Percentiles rank a stretch among this genome's conserved stretches.
These are phyloP conservation scores for Trichoderma endophyticum DNA, from an alignment of 2,329 filamentous ascomycete species.

Conservation along the genomic window DNA sequence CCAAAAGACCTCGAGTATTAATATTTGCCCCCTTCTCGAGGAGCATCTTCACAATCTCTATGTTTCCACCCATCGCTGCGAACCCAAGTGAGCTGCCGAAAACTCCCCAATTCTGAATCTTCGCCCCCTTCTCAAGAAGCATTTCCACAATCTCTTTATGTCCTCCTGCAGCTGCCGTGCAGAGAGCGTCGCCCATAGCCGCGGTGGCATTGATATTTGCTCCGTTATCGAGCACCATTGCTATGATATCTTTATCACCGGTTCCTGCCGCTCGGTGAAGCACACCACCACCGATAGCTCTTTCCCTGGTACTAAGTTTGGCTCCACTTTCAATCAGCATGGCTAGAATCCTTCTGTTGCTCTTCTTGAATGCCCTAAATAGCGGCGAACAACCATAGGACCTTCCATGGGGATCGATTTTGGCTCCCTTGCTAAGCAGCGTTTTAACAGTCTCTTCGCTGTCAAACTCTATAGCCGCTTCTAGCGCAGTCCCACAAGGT, in stretches of 20 bases:
- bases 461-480: not conserved
- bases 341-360: not conserved
- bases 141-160: not conserved
- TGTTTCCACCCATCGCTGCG: not conserved
- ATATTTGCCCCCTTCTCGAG: not conserved
- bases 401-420: not conserved
- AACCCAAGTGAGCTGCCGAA: not conserved
- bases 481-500: not conserved
- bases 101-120: not conserved
- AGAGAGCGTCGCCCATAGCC: no score
- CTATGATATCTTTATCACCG: not conserved
- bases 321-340: not conserved
- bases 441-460: not conserved
- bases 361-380: not conserved
- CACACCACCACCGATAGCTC: accelerated
- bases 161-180: accelerated
- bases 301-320: not conserved
- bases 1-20: not conserved
- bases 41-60: not conserved
- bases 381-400: not conserved
- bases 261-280: not conserved
- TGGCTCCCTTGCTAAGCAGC: not conserved
- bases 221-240: not conserved
- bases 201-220: not conserved
- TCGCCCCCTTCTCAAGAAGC: not conserved